Evolutionary conservation across 164 flowering plant genomes (phyloP).

Genomic region (Kalanchoe fedtschenkoi): DNA sequence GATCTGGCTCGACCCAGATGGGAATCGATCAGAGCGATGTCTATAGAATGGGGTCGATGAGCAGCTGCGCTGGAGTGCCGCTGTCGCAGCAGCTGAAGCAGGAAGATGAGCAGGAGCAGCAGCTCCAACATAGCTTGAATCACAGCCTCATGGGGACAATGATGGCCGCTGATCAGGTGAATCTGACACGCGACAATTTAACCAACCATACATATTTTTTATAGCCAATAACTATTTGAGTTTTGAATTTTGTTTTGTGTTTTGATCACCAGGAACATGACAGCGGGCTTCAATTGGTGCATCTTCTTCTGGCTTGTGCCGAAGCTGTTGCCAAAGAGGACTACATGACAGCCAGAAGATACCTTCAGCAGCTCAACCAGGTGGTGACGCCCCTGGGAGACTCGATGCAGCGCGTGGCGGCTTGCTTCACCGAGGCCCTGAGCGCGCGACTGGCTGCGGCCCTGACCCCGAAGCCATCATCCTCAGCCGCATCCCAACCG

Average conservation of each 20-base stretch:
- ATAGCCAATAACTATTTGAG: too few species aligned
- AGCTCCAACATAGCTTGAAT: constrained; percentile 14
- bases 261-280: constrained; percentile 38
- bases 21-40: constrained; percentile 15
- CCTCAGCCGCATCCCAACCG: constrained; percentile 22
- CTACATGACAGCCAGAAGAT: constrained; percentile 42
- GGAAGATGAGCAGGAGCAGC: constrained; percentile 19
- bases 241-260: neutral
- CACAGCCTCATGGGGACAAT: constrained; percentile 23
- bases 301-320: constrained; percentile 69
- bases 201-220: too few species aligned
- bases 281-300: constrained; percentile 68
- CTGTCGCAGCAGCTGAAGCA: constrained; percentile 21
- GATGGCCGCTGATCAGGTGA: constrained; percentile 34
- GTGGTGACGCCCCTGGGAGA: constrained; percentile 52
- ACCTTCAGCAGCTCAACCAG: constrained; percentile 50
- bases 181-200: too few species aligned
- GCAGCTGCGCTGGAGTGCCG: constrained; percentile 11
- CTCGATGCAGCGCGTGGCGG: constrained; percentile 72
- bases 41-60: constrained; percentile 20
- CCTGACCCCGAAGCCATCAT: constrained; percentile 26
- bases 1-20: constrained; percentile 14
- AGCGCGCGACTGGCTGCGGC: constrained; percentile 45
- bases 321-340: constrained; percentile 70
- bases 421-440: constrained; percentile 69